These are phyloP conservation scores for Botrytis aclada DNA, from an alignment of 2,329 filamentous ascomycete genomes.

Conservation along the genomic window DNA sequence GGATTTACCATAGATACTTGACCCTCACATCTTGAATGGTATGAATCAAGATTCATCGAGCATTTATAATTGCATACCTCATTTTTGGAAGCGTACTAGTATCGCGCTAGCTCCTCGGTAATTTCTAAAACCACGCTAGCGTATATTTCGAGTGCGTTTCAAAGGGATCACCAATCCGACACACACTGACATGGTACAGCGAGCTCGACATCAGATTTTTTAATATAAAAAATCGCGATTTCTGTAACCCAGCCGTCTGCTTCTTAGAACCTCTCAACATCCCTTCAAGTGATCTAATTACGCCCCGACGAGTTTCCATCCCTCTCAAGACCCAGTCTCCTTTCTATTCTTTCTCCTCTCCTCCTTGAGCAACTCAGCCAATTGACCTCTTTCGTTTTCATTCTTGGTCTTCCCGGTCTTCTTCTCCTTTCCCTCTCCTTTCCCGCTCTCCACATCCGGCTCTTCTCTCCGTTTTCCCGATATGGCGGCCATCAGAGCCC, in stretches of 20 bases:
- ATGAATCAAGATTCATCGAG: background rate
- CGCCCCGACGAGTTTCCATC: no score
- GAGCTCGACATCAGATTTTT: background rate
- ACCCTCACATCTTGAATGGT: background rate
- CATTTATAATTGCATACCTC: no score
- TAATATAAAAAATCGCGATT: no score
- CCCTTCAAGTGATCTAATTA: no score
- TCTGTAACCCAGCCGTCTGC: no score
- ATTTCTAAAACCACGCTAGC: background rate
- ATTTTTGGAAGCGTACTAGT: background rate
- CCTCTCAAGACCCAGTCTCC: background rate
- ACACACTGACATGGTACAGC: accelerated
- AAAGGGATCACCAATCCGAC: background rate
- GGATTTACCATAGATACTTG: background rate
- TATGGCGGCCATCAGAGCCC: no score
- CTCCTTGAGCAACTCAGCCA: no score
- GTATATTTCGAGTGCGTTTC: background rate
- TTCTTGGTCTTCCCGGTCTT: no score
- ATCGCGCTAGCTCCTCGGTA: background rate
- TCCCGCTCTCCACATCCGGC: background rate
- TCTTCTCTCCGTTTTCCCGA: no score
- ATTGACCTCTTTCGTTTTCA: no score
- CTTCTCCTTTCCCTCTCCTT: background rate
- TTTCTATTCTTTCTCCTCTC: no score
- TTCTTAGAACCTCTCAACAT: no score